Percentiles rank a stretch among this genome's conserved stretches.
Conservation (phyloP, 495 filamentous ascomycete species). For the Penicillium chermesinum region DNA sequence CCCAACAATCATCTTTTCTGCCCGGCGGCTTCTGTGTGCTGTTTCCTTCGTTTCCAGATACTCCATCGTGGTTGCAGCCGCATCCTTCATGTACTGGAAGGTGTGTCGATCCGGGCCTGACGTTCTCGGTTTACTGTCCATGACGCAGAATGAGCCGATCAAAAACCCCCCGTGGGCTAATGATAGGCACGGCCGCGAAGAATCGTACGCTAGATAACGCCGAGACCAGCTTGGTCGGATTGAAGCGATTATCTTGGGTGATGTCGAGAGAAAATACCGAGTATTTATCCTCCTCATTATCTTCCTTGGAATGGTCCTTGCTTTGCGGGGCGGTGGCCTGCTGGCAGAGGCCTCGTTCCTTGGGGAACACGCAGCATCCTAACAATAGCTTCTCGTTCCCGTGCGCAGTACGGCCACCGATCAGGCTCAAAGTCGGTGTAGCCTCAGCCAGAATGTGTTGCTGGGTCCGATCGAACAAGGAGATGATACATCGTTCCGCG, state of each 20-base stretch:
- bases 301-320: background rate
- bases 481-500: slow-evolving; percentile 48
- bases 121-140: slow-evolving; percentile 42
- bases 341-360: slow-evolving; percentile 41
- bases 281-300: background rate
- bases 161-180: slow-evolving; percentile 50
- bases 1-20: slow-evolving; percentile 26
- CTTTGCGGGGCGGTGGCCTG: slow-evolving; percentile 15
- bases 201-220: slow-evolving; percentile 32
- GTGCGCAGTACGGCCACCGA: slow-evolving; percentile 1
- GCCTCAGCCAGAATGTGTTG: slow-evolving; percentile 58
- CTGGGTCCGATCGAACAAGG: slow-evolving; percentile 49
- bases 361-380: slow-evolving; percentile 40
- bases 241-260: slow-evolving; percentile 20
- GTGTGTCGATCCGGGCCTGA: slow-evolving; percentile 12
- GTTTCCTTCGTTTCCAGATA: slow-evolving; percentile 14
- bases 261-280: slow-evolving; percentile 11
- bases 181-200: slow-evolving; percentile 57
- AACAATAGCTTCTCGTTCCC: slow-evolving; percentile 32
- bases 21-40: slow-evolving; percentile 7
- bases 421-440: slow-evolving; percentile 44
- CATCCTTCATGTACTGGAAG: slow-evolving; percentile 29
- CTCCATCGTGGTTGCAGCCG: slow-evolving; percentile 26
- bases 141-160: slow-evolving; percentile 58
- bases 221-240: background rate